phyloP scores from a whole-genome alignment of 1,284 basidiomycete species.

The Ceratobasidium sp. region DNA sequence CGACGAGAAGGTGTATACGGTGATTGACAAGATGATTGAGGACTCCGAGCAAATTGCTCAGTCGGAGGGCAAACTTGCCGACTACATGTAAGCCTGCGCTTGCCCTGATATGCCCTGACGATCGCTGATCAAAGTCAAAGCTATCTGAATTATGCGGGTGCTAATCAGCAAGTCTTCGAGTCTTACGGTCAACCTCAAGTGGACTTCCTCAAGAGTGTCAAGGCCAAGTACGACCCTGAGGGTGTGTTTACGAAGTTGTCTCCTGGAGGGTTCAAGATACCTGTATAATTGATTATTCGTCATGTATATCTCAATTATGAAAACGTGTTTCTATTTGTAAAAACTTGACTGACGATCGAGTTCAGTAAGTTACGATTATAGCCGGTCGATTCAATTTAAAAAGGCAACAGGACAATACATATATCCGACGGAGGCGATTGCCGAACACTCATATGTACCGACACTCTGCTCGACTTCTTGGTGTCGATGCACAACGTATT shows the following conservation, averaged over 20 bases:
- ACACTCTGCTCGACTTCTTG: too few species aligned
- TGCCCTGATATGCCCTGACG: not conserved
- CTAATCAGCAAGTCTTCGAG: not conserved
- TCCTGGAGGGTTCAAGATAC: conserved; percentile 10
- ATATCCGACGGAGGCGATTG: too few species aligned
- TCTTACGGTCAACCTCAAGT: conserved; percentile 1
- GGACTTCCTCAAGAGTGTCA: not conserved
- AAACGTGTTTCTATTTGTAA: too few species aligned
- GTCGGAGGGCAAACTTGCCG: not conserved
- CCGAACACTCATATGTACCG: too few species aligned
- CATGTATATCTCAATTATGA: too few species aligned
- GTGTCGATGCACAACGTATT: too few species aligned
- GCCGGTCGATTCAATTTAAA: too few species aligned
- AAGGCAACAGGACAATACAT: too few species aligned
- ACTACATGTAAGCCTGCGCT: not conserved
- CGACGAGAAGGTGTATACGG: not conserved
- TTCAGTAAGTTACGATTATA: too few species aligned
- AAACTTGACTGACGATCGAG: too few species aligned
- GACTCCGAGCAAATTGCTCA: conserved; percentile 4
- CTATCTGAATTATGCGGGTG: conserved; percentile 15
- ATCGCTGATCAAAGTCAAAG: not conserved
- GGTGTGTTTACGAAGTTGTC: not conserved
- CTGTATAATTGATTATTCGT: too few species aligned
- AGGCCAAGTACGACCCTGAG: conserved; percentile 4
- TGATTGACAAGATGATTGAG: not conserved